Evolutionary conservation across 768 basidiomycete genomes (phyloP).

Genomic region (Tephrocybe sp.): DNA sequence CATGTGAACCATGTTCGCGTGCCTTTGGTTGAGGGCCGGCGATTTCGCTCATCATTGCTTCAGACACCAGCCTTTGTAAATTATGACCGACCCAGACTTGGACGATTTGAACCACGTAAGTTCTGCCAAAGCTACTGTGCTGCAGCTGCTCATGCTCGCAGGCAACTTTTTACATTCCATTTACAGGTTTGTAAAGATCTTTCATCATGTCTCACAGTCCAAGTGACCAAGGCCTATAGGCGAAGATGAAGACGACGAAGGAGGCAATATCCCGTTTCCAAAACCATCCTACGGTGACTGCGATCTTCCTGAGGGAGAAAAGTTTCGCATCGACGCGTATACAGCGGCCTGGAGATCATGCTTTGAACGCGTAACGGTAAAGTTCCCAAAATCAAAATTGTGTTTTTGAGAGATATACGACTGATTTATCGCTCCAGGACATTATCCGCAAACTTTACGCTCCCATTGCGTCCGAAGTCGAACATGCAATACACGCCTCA

Average conservation of each 20-base stretch:
- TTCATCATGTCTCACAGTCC: not conserved
- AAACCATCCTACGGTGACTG: slow-evolving; percentile 3
- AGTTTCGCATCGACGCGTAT: slow-evolving; percentile 50
- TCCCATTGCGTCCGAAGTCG: slow-evolving; percentile 44
- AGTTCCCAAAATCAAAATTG: slow-evolving; percentile 6
- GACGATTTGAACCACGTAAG: slow-evolving; percentile 9
- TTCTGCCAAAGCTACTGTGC: not conserved
- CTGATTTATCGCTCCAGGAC: slow-evolving; percentile 11
- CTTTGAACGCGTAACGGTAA: slow-evolving; percentile 52
- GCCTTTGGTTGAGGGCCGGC: not conserved
- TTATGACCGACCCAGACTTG: not conserved
- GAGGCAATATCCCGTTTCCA: not conserved
- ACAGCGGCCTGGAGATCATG: slow-evolving; percentile 57
- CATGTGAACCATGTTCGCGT: no score
- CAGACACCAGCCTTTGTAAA: not conserved
- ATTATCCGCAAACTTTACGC: slow-evolving; percentile 46
- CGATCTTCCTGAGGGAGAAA: slow-evolving; percentile 16
- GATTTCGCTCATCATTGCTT: not conserved
- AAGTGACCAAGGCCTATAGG: not conserved
- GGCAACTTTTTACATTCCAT: slow-evolving; percentile 19
- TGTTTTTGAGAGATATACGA: not conserved
- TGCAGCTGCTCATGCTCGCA: slow-evolving; percentile 1
- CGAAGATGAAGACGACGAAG: slow-evolving; percentile 5
- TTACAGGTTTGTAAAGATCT: slow-evolving; percentile 6
- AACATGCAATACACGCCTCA: slow-evolving; percentile 38